Conservation (phyloP, 1,284 basidiomycete species). For the Dichomitus squalens region DNA sequence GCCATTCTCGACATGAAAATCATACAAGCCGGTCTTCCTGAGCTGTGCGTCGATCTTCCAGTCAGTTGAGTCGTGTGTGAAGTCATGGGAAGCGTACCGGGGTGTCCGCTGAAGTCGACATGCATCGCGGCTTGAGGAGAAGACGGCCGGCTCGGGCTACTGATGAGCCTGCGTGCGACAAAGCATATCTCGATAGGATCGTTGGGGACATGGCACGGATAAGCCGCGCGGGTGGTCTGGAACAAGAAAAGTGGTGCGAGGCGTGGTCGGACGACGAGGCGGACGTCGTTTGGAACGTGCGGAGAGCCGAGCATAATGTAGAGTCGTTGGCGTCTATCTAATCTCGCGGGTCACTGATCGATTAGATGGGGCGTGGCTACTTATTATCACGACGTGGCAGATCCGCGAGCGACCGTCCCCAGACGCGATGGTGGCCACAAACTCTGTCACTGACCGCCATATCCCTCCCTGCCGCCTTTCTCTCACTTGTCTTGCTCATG, state of each 20-base stretch:
- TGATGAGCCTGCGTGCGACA: constrained; percentile 2
- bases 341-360: too few relatives aligned
- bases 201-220: not conserved
- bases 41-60: constrained; percentile 33
- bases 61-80: too few relatives aligned
- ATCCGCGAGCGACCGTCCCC: not conserved
- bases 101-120: constrained; percentile 8
- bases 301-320: constrained; percentile 4
- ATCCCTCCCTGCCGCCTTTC: not conserved
- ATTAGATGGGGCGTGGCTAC: too few relatives aligned
- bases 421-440: not conserved
- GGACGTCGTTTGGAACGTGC: not conserved
- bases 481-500: constrained; percentile 11
- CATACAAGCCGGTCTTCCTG: constrained; percentile 80
- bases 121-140: constrained; percentile 1
- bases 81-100: not conserved
- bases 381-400: constrained; percentile 25
- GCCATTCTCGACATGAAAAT: constrained; percentile 84
- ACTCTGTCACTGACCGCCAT: not conserved
- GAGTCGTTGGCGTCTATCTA: constrained; percentile 4
- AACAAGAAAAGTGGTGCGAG: not conserved
- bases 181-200: not conserved
- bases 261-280: too few relatives aligned
- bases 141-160: not conserved
- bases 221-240: not conserved